A percentile compares a stretch with the other conserved stretches of the same genome.
Conservation (phyloP, 2,329 filamentous ascomycete species). For the Fusarium sp. region DNA sequence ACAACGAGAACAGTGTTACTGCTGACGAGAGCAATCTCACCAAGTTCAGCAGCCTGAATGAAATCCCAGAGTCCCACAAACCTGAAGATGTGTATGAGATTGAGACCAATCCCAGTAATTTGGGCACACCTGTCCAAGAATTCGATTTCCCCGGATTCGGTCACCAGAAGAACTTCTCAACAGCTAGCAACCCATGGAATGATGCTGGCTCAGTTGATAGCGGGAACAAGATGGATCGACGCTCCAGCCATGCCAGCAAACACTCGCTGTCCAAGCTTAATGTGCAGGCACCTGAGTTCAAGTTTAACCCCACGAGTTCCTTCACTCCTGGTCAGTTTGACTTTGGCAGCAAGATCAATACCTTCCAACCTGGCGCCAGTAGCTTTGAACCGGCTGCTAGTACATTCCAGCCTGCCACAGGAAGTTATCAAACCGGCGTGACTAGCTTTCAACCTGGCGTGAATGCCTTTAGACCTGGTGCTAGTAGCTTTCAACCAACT, state of each 20-base stretch:
- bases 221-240: conserved; percentile 48
- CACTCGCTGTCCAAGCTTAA: conserved; percentile 83
- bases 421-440: conserved; percentile 13
- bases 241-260: conserved; percentile 70
- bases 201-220: conserved; percentile 55
- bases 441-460: conserved; percentile 8
- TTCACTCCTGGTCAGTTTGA: conserved; percentile 39
- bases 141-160: conserved; percentile 58
- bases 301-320: conserved; percentile 67
- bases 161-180: conserved; percentile 66
- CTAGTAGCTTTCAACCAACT: conserved; percentile 54
- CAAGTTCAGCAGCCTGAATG: conserved; percentile 51
- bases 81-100: conserved; percentile 70
- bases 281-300: conserved; percentile 89
- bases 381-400: conserved; percentile 37
- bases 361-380: conserved; percentile 57
- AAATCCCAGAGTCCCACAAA: conserved; percentile 52
- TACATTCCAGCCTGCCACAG: conserved; percentile 9
- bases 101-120: conserved; percentile 77
- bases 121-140: conserved; percentile 69
- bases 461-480: conserved; percentile 5
- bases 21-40: conserved; percentile 32
- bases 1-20: conserved; percentile 52
- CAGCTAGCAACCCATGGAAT: conserved; percentile 70
- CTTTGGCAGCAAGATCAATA: conserved; percentile 45